These are phyloP conservation scores for Xylaria nigripes DNA, from an alignment of 495 filamentous ascomycete species.

Conservation along the genomic window DNA sequence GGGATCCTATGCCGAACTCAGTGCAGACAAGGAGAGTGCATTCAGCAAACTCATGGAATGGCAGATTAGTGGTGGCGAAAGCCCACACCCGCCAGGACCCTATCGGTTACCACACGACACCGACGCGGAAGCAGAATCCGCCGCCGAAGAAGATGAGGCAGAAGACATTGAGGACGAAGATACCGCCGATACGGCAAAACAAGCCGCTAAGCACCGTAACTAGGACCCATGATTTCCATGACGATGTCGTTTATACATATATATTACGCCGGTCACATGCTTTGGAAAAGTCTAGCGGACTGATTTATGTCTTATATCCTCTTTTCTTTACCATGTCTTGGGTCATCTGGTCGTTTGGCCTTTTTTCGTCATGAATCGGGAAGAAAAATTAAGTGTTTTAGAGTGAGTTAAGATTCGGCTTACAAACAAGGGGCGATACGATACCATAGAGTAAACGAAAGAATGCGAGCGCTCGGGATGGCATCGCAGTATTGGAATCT, in stretches of 20 bases:
- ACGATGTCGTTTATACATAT: neutral
- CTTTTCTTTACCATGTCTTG: neutral
- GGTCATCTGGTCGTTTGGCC: neutral
- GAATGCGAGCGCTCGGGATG: too few species aligned
- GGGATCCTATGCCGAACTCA: constrained; percentile 73
- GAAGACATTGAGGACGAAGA: constrained; percentile 40
- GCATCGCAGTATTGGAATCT: too few species aligned
- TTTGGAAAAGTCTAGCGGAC: neutral
- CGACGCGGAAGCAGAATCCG: constrained; percentile 34
- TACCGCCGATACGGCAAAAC: constrained; percentile 23
- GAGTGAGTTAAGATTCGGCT: neutral
- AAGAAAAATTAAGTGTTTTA: neutral
- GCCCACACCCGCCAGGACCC: constrained; percentile 18
- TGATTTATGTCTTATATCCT: neutral
- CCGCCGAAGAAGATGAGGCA: constrained; percentile 19
- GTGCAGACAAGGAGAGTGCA: constrained; percentile 60
- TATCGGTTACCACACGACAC: neutral
- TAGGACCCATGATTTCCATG: neutral
- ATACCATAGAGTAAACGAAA: neutral
- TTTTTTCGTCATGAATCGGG: neutral
- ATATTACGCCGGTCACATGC: neutral
- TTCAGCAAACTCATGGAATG: constrained; percentile 97
- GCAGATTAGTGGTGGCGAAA: constrained; percentile 87
- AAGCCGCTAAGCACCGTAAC: constrained; percentile 15
- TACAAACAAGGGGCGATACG: neutral